These are phyloP conservation scores for Oryza nivara DNA, from an alignment of 176 grass and related monocot genomes.

Conservation along the genomic window DNA sequence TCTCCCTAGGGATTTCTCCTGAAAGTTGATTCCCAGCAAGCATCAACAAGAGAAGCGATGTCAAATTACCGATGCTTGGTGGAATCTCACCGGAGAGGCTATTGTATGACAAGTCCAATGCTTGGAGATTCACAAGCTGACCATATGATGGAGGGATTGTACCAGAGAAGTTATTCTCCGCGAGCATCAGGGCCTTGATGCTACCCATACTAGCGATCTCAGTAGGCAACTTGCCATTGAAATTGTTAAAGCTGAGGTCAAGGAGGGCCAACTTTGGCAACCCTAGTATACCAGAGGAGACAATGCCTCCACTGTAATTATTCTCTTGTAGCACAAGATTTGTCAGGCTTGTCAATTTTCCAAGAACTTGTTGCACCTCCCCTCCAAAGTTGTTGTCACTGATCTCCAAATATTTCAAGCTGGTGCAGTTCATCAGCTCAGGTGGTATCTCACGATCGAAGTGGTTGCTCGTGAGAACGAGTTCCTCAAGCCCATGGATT, in stretches of 20 bases:
- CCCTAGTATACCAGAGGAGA: constrained; percentile 54
- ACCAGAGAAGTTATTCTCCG: constrained; percentile 51
- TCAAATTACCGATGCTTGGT: constrained; percentile 21
- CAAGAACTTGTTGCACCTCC: constrained; percentile 53
- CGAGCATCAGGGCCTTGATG: constrained; percentile 46
- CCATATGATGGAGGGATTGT: constrained; percentile 44
- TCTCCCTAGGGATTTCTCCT: constrained; percentile 54
- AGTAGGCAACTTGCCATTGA: constrained; percentile 43
- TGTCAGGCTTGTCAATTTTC: constrained; percentile 34
- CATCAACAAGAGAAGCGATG: constrained; percentile 64
- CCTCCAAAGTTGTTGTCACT: constrained; percentile 43
- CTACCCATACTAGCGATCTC: constrained; percentile 41
- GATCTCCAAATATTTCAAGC: constrained; percentile 51
- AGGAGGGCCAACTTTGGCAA: constrained; percentile 38
- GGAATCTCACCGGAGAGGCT: constrained; percentile 5
- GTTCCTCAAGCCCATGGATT: constrained; percentile 18
- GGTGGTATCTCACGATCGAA: constrained; percentile 48
- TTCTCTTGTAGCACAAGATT: constrained; percentile 48
- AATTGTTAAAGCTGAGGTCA: constrained; percentile 57
- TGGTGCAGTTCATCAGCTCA: constrained; percentile 49
- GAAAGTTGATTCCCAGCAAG: constrained; percentile 56
- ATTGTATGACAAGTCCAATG: constrained; percentile 51
- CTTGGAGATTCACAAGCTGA: constrained; percentile 40
- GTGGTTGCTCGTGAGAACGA: constrained; percentile 46
- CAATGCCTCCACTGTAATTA: constrained; percentile 50